phyloP scores from a whole-genome alignment of 2,329 filamentous ascomycete genomes.

The Colletotrichum lentis region DNA sequence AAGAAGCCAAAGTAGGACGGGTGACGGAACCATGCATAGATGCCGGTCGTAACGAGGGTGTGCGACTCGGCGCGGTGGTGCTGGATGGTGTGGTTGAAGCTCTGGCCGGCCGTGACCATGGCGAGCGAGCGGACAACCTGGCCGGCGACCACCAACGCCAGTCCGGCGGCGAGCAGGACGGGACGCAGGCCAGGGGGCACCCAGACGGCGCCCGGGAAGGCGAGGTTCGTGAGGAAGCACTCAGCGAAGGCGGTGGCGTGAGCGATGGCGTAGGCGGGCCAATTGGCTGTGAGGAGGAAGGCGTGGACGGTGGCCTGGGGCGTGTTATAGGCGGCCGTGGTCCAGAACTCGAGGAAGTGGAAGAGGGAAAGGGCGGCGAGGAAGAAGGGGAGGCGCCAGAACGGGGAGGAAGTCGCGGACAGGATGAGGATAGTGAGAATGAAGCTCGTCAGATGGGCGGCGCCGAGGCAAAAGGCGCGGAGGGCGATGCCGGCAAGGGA shows the following conservation, averaged over 20 bases:
- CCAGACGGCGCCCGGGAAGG: constrained; percentile 62
- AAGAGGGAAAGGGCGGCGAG: constrained; percentile 75
- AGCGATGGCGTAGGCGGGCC: constrained; percentile 82
- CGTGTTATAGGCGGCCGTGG: constrained; percentile 85
- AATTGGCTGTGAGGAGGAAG: constrained; percentile 87
- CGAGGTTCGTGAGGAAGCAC: constrained; percentile 66
- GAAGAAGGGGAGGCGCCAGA: constrained; percentile 74
- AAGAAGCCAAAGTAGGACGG: constrained; percentile 98
- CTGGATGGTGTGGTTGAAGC: constrained; percentile 91
- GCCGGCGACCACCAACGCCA: constrained; percentile 71
- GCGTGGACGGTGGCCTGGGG: constrained; percentile 73
- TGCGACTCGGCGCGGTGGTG: constrained; percentile 73
- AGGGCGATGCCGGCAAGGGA: constrained; percentile 68
- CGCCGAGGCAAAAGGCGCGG: constrained; percentile 64
- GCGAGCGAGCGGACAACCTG: constrained; percentile 81
- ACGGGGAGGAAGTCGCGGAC: constrained; percentile 52
- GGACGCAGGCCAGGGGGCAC: constrained; percentile 55
- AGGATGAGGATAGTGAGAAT: constrained; percentile 47
- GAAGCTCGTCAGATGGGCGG: constrained; percentile 50
- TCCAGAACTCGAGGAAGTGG: constrained; percentile 97
- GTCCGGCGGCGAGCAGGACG: constrained; percentile 62
- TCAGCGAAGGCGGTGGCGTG: constrained; percentile 79
- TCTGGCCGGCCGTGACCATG: constrained; percentile 88
- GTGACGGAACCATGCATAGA: constrained; percentile 81
- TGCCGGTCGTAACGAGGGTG: constrained; percentile 79